These are phyloP conservation scores for Ilex asprella DNA, from an alignment of 257 asterid species.

Conservation along the genomic window DNA sequence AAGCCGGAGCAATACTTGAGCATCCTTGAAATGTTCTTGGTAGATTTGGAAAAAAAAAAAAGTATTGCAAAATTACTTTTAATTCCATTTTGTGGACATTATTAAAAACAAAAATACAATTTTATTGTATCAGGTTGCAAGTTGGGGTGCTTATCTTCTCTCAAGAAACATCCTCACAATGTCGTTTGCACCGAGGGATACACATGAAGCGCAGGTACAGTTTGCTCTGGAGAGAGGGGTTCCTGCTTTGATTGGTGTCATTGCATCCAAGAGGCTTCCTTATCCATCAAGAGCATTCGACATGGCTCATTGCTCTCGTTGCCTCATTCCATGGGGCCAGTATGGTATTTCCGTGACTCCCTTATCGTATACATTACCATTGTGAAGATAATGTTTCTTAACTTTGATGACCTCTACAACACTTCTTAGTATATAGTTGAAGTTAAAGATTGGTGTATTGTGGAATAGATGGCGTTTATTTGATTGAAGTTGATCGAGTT, in stretches of 20 bases:
- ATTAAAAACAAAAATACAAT: not conserved
- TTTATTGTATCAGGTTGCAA: constrained; percentile 51
- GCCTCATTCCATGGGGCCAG: constrained; percentile 93
- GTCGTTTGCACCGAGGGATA: constrained; percentile 94
- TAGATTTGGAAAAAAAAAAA: no score
- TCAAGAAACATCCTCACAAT: constrained; percentile 61
- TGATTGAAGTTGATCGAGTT: constrained; percentile 74
- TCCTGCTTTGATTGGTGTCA: constrained; percentile 84
- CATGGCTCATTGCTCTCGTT: constrained; percentile 92
- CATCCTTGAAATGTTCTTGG: no score
- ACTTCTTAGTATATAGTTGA: no score
- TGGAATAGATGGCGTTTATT: constrained; percentile 57
- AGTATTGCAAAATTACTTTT: no score
- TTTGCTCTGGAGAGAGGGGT: constrained; percentile 87
- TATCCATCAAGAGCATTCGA: constrained; percentile 85
- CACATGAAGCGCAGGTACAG: constrained; percentile 87
- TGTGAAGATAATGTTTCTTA: not conserved
- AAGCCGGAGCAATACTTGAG: no score
- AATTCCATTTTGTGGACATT: no score
- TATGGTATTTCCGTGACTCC: constrained; percentile 29
- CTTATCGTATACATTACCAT: not conserved
- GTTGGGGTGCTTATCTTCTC: constrained; percentile 88
- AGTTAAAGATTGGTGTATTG: no score
- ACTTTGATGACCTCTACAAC: no score
- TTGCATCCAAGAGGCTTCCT: constrained; percentile 89